Evolutionary conservation across 2,329 filamentous ascomycete species (phyloP), one percentile per base, ranked within the genome.

Genomic region (Cryphonectria naterciae): DNA sequence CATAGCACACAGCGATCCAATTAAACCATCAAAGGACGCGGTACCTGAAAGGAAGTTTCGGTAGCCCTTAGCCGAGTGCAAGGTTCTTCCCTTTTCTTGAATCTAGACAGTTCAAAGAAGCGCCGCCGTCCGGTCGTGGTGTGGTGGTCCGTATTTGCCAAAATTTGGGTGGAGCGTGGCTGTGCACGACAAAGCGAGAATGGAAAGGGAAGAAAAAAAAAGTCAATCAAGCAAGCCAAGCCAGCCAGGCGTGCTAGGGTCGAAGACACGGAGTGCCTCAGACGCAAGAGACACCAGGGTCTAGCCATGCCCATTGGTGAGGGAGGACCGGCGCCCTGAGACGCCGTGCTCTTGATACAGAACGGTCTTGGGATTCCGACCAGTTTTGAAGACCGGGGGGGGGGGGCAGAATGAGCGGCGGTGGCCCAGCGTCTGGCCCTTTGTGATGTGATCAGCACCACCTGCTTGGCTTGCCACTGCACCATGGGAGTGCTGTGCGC

Each of bases 151-250:
- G 52, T 60, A 67, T 67, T 67, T 19, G 58, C 41, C 35, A 28
- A 68, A 43, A 58, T 54, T 67, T 68, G 70, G 56, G 70, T 68
- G 64, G 70, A 72, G 68, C 62, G 72, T 72, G 72, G 72, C 72
- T 70, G 70, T 73, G 72, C 70, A 58, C 35, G 13, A 56, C 58
- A 19, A 67, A 46, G 68, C 60, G 43, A 58, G 61, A 67, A 69
- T 67, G n/a, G 19, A 46, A 41, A 13, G 13, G 13, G 11, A 41
- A 13, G 39, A 41, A 41, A 17, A 7, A 46, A 46, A 46, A 67
- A 70, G 41, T 32, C 11, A 46, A 43, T 7, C 41, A 41, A 41
- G 13, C 13, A 22, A 39, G 56, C 63, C 62, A 69, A 73, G 70
- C 68, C 68, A 68, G 25, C 37, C 37, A 11, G 37, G 37, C 11